Conservation (phyloP, 768 basidiomycete genomes). For the Suillus americanus region DNA sequence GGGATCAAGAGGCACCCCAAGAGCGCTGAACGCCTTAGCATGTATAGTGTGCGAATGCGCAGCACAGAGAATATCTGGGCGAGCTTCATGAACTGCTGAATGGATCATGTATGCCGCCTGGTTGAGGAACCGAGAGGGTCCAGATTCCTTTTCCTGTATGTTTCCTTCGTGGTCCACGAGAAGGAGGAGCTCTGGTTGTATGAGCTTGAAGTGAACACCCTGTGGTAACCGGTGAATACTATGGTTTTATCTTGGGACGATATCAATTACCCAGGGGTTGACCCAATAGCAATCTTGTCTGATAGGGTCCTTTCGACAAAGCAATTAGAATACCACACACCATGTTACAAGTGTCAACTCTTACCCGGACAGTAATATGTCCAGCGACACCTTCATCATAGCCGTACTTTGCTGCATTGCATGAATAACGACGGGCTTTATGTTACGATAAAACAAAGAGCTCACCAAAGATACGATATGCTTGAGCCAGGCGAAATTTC, state of each 20-base stretch:
- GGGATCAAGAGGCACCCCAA: conserved; percentile 31
- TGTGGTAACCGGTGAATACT: conserved; percentile 11
- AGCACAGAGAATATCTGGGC: conserved; percentile 36
- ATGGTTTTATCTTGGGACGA: background rate
- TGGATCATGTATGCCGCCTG: conserved; percentile 39
- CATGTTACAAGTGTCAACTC: background rate
- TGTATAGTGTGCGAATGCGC: conserved; percentile 35
- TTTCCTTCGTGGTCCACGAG: conserved; percentile 42
- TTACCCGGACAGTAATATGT: conserved; percentile 47
- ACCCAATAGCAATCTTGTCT: conserved; percentile 47
- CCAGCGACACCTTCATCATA: conserved; percentile 51
- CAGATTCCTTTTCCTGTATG: conserved; percentile 31
- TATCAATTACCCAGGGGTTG: conserved; percentile 41
- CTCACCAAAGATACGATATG: conserved; percentile 45
- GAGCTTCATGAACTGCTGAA: conserved; percentile 32
- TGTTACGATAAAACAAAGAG: background rate
- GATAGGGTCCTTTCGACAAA: conserved; percentile 36
- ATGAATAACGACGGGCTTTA: conserved; percentile 15
- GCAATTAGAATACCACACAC: background rate
- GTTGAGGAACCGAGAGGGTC: conserved; percentile 35
- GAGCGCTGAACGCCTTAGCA: conserved; percentile 38
- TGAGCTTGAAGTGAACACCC: conserved; percentile 47
- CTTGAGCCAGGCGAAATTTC: conserved; percentile 47
- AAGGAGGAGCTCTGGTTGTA: conserved; percentile 44
- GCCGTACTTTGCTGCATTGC: conserved; percentile 30